Percentiles rank a stretch among this genome's conserved stretches.
These are phyloP conservation scores for Penicillium decumbens DNA, from an alignment of 2,329 filamentous ascomycete species.

Conservation along the genomic window DNA sequence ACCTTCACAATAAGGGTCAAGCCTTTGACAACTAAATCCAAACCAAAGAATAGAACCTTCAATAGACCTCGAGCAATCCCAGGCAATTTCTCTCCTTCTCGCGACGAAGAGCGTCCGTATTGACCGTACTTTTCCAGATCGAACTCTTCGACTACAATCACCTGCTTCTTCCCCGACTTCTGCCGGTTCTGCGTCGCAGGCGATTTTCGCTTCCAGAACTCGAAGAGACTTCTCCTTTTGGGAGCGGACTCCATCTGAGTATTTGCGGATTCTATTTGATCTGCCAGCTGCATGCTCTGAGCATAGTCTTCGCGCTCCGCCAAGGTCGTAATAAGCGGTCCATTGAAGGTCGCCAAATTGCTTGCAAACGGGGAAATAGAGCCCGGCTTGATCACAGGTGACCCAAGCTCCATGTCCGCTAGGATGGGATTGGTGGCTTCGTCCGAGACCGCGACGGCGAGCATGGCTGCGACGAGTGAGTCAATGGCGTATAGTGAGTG, in stretches of 20 bases:
- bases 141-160: constrained; percentile 41
- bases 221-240: constrained; percentile 15
- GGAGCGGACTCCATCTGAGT: constrained; percentile 10
- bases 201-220: constrained; percentile 13
- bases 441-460: constrained; percentile 45
- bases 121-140: constrained; percentile 45
- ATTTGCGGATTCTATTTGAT: constrained; percentile 28
- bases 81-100: constrained; percentile 40
- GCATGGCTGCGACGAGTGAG: constrained; percentile 43
- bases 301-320: constrained; percentile 43
- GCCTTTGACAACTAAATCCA: constrained; percentile 37
- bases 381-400: constrained; percentile 14
- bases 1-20: constrained; percentile 39
- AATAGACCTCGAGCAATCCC: constrained; percentile 33
- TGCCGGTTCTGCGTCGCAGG: background rate
- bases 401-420: constrained; percentile 32
- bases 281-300: constrained; percentile 36
- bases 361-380: background rate
- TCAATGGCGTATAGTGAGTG: constrained; percentile 48
- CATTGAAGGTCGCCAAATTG: constrained; percentile 22
- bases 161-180: constrained; percentile 25
- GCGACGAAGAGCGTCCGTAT: constrained; percentile 34
- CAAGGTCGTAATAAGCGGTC: constrained; percentile 34
- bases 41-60: constrained; percentile 36
- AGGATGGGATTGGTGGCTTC: constrained; percentile 38